A percentile compares a stretch with the other conserved stretches of the same genome.
Evolutionary conservation across 305 asterid genomes (phyloP).

Genomic region (Nicotiana rustica): DNA sequence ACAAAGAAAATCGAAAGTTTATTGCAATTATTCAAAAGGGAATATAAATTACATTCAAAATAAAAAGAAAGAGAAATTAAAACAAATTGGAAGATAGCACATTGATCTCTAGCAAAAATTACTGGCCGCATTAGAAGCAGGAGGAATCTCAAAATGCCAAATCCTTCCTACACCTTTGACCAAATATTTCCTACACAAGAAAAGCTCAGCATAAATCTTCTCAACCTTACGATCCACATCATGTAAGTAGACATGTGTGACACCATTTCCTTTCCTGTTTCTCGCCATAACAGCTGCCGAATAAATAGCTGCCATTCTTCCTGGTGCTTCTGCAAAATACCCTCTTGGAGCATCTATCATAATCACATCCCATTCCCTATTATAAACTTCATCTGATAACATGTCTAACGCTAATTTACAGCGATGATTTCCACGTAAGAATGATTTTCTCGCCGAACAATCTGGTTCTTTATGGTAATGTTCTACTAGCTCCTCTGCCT

Average conservation of each 20-base stretch:
- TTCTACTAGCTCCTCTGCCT: conserved; percentile 56
- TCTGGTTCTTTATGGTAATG: conserved; percentile 55
- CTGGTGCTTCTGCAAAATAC: conserved; percentile 79
- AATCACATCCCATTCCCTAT: conserved; percentile 80
- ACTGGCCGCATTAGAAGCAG: conserved; percentile 39
- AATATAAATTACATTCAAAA: not conserved
- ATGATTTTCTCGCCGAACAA: conserved; percentile 53
- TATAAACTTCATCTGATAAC: conserved; percentile 68
- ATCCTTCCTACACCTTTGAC: conserved; percentile 66
- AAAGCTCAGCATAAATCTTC: conserved; percentile 65
- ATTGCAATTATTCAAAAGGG: not conserved
- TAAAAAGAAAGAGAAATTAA: not conserved
- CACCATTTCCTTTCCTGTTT: conserved; percentile 63
- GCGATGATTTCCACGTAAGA: conserved; percentile 61
- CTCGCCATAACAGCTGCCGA: conserved; percentile 88
- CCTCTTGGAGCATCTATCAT: conserved; percentile 94
- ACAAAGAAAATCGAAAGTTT: not conserved
- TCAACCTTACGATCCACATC: conserved; percentile 82
- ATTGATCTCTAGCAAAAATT: conserved; percentile 59
- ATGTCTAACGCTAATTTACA: conserved; percentile 70
- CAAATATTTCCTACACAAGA: conserved; percentile 66
- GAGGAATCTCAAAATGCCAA: conserved; percentile 79
- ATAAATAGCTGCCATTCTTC: conserved; percentile 85
- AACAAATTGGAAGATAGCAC: not conserved
- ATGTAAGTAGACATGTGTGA: conserved; percentile 77